Evolutionary conservation across 192 early-diverging fungal genomes (phyloP).

Genomic region (Coemansia interrupta): DNA sequence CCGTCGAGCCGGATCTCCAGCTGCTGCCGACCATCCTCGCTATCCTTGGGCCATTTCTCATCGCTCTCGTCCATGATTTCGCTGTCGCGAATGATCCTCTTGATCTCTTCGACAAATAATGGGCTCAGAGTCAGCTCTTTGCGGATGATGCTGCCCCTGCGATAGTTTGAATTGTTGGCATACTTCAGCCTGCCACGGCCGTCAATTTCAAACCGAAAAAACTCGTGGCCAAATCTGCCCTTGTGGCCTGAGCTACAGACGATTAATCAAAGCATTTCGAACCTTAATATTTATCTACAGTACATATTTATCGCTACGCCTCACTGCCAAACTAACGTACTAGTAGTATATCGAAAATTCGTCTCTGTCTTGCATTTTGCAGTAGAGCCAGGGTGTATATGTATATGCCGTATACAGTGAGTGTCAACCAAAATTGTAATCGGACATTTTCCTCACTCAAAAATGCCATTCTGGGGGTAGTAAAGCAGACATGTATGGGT

Average conservation of each 20-base stretch:
- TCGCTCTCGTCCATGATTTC: conserved; percentile 95
- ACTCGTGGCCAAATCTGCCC: conserved; percentile 97
- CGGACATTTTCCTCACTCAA: too few species aligned
- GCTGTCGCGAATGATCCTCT: conserved; percentile 83
- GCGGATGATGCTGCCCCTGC: conserved; percentile 92
- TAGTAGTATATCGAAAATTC: conserved; percentile 48
- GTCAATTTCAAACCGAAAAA: conserved; percentile 94
- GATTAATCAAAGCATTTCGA: neutral
- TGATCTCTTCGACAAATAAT: conserved; percentile 78
- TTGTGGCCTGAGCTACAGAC: conserved; percentile 73
- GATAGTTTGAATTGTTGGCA: conserved; percentile 97
- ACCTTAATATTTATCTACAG: too few species aligned
- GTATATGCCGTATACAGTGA: too few species aligned
- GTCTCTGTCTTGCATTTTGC: conserved; percentile 13
- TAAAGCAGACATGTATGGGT: too few species aligned
- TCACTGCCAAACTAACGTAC: neutral
- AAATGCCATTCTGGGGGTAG: too few species aligned
- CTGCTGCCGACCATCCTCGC: conserved; percentile 88
- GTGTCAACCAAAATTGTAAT: too few species aligned
- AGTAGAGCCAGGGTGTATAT: neutral
- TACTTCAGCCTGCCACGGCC: conserved; percentile 85
- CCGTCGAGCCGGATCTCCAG: conserved; percentile 89
- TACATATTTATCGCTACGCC: too few species aligned
- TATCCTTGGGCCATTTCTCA: conserved; percentile 82
- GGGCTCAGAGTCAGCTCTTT: conserved; percentile 85